Conservation (phyloP, 257 asterid species). For the Solanum habrochaites region DNA sequence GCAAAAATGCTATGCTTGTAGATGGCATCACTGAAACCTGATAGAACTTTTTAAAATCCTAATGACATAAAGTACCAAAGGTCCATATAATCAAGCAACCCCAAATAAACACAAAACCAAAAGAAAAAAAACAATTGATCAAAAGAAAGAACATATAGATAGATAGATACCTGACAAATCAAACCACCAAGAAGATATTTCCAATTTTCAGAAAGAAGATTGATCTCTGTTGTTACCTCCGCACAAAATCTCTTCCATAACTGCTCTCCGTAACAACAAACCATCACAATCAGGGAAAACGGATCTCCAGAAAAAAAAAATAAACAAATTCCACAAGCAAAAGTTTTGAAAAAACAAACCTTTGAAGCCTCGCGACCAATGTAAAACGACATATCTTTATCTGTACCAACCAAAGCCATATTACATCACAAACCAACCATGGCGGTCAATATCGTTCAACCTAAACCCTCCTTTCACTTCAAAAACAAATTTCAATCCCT, state of each 20-base stretch:
- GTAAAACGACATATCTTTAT: conserved; percentile 80
- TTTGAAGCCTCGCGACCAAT: conserved; percentile 96
- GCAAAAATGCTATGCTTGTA: not conserved
- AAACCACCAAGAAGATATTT: conserved; percentile 64
- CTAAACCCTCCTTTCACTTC: not conserved
- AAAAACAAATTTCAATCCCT: not conserved
- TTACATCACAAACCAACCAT: conserved; percentile 42
- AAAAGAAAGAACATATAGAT: not conserved
- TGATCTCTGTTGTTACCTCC: conserved; percentile 63
- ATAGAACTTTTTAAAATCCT: not conserved
- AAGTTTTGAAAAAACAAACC: conserved; percentile 30
- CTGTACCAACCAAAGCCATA: conserved; percentile 37
- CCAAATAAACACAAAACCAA: not conserved
- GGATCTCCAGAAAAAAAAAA: not conserved
- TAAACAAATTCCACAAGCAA: not conserved
- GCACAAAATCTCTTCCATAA: conserved; percentile 81
- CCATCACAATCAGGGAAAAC: not conserved
- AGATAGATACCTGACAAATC: conserved; percentile 38
- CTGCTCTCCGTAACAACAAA: conserved; percentile 15
- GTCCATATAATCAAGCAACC: not conserved
- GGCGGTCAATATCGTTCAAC: conserved; percentile 21
- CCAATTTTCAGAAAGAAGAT: conserved; percentile 80
- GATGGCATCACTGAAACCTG: not conserved
- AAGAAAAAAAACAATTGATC: not conserved
- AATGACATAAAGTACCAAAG: not conserved